These are phyloP conservation scores for Penicillium concentricum DNA, from an alignment of 2,329 filamentous ascomycete genomes.

Conservation along the genomic window DNA sequence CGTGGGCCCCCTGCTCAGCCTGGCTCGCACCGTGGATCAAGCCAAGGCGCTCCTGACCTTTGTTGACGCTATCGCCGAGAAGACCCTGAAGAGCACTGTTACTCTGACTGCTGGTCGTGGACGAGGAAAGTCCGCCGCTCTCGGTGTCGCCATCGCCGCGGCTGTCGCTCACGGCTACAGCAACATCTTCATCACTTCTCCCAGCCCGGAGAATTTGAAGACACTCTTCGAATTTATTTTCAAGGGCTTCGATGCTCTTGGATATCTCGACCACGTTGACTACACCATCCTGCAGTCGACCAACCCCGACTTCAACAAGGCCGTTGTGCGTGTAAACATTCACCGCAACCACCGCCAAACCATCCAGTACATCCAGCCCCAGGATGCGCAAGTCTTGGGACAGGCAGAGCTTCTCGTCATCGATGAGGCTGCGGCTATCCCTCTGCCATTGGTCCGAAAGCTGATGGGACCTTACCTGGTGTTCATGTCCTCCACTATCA, in stretches of 20 bases:
- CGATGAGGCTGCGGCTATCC: slow-evolving; percentile 95
- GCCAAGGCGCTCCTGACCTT: slow-evolving; percentile 97
- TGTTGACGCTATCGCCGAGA: slow-evolving; percentile 92
- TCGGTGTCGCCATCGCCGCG: slow-evolving; percentile 90
- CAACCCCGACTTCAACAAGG: slow-evolving; percentile 98
- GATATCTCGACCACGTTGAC: slow-evolving; percentile 91
- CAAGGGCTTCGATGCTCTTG: slow-evolving; percentile 93
- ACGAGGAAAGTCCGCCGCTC: slow-evolving; percentile 92
- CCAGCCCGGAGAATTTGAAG: slow-evolving; percentile 96
- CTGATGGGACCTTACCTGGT: slow-evolving; percentile 95
- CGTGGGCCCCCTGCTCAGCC: slow-evolving; percentile 76
- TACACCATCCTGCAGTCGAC: slow-evolving; percentile 98
- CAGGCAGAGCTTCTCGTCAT: slow-evolving; percentile 96
- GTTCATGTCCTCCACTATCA: slow-evolving; percentile 99
- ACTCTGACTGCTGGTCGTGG: slow-evolving; percentile 90
- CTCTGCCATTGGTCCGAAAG: slow-evolving; percentile 85
- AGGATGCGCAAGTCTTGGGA: slow-evolving; percentile 91
- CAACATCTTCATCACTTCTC: slow-evolving; percentile 98
- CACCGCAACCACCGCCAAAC: slow-evolving; percentile 94
- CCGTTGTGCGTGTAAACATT: slow-evolving; percentile 94
- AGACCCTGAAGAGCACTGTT: slow-evolving; percentile 90
- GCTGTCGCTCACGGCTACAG: slow-evolving; percentile 95
- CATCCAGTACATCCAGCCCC: slow-evolving; percentile 96
- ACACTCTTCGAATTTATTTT: slow-evolving; percentile 98
- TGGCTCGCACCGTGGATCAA: slow-evolving; percentile 90